These are phyloP conservation scores for Solanum clarkiae DNA, from an alignment of 257 asterid species.

Conservation along the genomic window DNA sequence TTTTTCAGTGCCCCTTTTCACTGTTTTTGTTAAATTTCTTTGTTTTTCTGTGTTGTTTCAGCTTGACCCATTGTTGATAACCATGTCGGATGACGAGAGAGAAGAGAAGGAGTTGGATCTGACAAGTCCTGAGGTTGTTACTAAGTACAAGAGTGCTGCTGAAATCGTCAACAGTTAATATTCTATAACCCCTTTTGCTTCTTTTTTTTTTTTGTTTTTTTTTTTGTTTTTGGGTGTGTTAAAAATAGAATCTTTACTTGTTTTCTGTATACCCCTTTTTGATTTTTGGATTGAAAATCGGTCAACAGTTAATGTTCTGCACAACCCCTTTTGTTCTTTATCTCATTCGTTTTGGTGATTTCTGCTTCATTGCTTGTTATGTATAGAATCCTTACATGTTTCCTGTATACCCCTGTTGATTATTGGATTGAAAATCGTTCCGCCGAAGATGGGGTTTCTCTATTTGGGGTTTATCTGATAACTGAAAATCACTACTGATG, in stretches of 20 bases:
- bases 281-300: neutral
- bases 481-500: neutral
- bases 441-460: neutral
- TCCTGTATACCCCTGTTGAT: neutral
- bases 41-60: neutral
- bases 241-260: neutral
- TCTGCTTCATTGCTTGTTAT: neutral
- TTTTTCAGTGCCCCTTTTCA: neutral
- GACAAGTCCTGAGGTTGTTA: conserved; percentile 74
- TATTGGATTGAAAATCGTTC: neutral
- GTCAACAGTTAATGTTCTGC: neutral
- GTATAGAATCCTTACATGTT: neutral
- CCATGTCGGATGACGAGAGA: conserved; percentile 86
- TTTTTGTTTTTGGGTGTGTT: neutral
- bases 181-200: neutral
- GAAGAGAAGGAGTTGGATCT: conserved; percentile 95
- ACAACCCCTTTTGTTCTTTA: neutral
- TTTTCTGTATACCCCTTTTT: neutral
- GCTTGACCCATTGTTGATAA: neutral
- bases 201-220: neutral
- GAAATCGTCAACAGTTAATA: conserved; percentile 73
- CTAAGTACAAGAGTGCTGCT: conserved; percentile 85
- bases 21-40: neutral
- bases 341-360: neutral
- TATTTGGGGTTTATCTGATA: neutral